Evolutionary conservation across 1,139 yeast genomes (phyloP), one percentile per base, ranked within the genome.

Genomic region (Magnusiomyces tetraspermus): DNA sequence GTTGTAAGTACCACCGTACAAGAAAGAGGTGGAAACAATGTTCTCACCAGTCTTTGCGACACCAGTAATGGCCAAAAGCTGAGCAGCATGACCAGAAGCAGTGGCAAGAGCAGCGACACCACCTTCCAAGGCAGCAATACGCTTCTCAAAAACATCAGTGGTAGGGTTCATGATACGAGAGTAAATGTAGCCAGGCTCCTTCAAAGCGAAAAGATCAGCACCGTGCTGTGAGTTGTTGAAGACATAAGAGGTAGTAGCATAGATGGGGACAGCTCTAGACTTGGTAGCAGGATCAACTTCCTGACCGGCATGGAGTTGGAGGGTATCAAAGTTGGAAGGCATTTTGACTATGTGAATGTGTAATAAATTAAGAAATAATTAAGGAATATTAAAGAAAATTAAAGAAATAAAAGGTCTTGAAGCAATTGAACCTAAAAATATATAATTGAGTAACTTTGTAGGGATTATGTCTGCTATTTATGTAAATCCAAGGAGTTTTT

Each of bases 1-100:
- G 70, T 90, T 90, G 73, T 84, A 89, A 58, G 97, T 89, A 64
- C 98, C 98, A 59, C 98, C 98, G 68, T 92, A 92, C 60, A 92
- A 76, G 74, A 69, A 87, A n/a, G 95, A 79, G 37, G 96, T 83
- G 42, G 96, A 80, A 54, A 92, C 78, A 61, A 92, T 78, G 72
- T 92, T 92, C 68, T 88, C 96, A 61, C 97, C 97, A 51, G 79
- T 70, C 62, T 85, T 89, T 43, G 96, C 95, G 62, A 89, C 77
- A 55, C 89, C 89, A 44, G 87, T 76, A 65, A 89, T 75, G 37
- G 97, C 95, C 57, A 86, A 68, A 61, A 88, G 79, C 69, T 89
- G 97, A 41, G 97, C 97, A 52, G 97, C 92, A 72, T 89, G 97
- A 57, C 98, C 97, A 13, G 97, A 89, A 31, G 95, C 71, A 37